Conservation (phyloP, 2,329 filamentous ascomycete species). For the Beauveria rudraprayagi region DNA sequence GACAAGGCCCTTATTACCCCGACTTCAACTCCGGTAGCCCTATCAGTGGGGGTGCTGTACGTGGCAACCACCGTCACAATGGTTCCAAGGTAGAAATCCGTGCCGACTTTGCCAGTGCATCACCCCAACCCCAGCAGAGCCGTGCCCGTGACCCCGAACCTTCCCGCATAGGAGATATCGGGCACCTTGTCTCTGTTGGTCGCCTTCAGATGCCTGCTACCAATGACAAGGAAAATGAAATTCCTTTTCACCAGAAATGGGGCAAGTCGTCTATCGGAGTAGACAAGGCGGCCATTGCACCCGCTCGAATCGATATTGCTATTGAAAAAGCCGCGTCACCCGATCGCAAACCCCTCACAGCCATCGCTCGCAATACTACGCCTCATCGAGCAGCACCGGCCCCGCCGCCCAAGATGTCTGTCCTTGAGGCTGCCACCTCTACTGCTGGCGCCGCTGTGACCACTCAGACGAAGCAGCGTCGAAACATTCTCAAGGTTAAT, state of each 20-base stretch:
- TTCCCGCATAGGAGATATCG: constrained; percentile 11
- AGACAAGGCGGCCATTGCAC: constrained; percentile 48
- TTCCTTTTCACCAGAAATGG: constrained; percentile 59
- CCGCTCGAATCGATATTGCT: constrained; percentile 37
- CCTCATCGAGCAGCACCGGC: constrained; percentile 70
- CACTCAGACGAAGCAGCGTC: constrained; percentile 63
- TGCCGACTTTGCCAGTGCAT: constrained; percentile 24
- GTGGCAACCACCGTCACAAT: constrained; percentile 34
- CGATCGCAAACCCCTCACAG: constrained; percentile 47
- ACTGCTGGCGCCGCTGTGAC: constrained; percentile 73
- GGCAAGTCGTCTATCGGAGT: constrained; percentile 47
- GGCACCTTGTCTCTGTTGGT: constrained; percentile 14
- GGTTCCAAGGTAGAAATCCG: constrained; percentile 30
- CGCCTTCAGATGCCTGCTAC: constrained; percentile 51
- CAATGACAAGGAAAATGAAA: constrained; percentile 80
- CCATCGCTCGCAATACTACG: constrained; percentile 52
- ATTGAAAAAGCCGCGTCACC: constrained; percentile 36
- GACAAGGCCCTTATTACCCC: constrained; percentile 12
- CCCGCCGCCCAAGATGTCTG: constrained; percentile 92
- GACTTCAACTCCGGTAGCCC: constrained; percentile 53
- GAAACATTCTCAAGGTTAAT: constrained; percentile 80
- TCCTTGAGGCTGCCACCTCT: constrained; percentile 83
- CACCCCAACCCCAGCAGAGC: constrained; percentile 16
- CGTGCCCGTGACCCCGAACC: constrained; percentile 11
- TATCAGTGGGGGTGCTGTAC: constrained; percentile 39